Evolutionary conservation across 805 yeast genomes (phyloP).

Genomic region (Monosporozyma yasuniensis): DNA sequence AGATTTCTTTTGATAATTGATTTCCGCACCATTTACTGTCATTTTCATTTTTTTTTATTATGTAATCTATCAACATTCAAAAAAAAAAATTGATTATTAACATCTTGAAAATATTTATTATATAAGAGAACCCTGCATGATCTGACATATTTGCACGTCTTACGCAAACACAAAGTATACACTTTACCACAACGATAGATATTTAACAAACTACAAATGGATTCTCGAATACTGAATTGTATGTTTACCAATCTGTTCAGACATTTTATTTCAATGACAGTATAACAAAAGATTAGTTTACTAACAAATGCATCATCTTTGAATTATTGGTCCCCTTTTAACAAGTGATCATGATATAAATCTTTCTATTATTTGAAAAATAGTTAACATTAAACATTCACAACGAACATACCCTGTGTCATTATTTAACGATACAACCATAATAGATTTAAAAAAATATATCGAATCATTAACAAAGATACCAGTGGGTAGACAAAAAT

Average conservation of each 20-base stretch:
- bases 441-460: constrained; percentile 52
- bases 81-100: neutral
- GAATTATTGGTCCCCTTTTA: neutral
- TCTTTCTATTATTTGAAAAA: too few relatives aligned
- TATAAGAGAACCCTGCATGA: neutral
- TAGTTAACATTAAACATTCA: constrained; percentile 46
- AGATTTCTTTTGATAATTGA: neutral
- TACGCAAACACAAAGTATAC: too few relatives aligned
- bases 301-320: neutral
- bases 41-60: neutral
- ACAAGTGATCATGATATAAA: too few relatives aligned
- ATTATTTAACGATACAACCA: constrained; percentile 26
- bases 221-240: neutral
- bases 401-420: constrained; percentile 52
- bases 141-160: neutral
- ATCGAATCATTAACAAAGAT: constrained; percentile 67
- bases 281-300: neutral
- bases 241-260: neutral
- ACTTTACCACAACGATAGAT: too few relatives aligned
- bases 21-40: neutral
- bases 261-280: too few relatives aligned
- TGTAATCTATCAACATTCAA: neutral
- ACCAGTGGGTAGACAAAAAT: constrained; percentile 80
- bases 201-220: neutral
- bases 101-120: neutral